phyloP scores from a whole-genome alignment of 805 yeast species.

The Cyberlindnera veronae region DNA sequence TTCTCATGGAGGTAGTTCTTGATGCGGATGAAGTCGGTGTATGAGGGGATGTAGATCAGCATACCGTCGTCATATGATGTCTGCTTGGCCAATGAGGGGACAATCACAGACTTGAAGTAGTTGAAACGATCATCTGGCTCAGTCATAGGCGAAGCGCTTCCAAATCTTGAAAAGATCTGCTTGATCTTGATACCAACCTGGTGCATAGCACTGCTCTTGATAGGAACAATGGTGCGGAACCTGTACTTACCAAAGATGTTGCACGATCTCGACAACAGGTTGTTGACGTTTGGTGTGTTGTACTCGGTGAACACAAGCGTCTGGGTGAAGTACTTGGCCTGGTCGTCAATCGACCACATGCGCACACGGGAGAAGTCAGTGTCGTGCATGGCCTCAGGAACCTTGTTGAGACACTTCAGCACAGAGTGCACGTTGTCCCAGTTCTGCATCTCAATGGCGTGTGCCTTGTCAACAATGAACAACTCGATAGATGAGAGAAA shows the following conservation, averaged over 20 bases:
- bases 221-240: slow-evolving; percentile 44
- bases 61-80: slow-evolving; percentile 70
- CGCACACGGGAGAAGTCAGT: slow-evolving; percentile 90
- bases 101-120: slow-evolving; percentile 65
- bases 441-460: slow-evolving; percentile 86
- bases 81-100: slow-evolving; percentile 66
- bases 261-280: slow-evolving; percentile 45
- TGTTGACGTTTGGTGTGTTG: slow-evolving; percentile 77
- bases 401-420: slow-evolving; percentile 64
- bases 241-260: slow-evolving; percentile 62
- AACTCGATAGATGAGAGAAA: slow-evolving; percentile 88
- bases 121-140: slow-evolving; percentile 86
- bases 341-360: slow-evolving; percentile 89
- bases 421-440: slow-evolving; percentile 78
- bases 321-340: slow-evolving; percentile 71
- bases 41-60: slow-evolving; percentile 77
- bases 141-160: slow-evolving; percentile 45
- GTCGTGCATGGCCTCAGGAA: slow-evolving; percentile 75
- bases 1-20: slow-evolving; percentile 56
- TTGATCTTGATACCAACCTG: slow-evolving; percentile 62
- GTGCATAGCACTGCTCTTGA: slow-evolving; percentile 53
- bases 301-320: slow-evolving; percentile 72
- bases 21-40: slow-evolving; percentile 79
- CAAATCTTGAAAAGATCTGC: slow-evolving; percentile 72
- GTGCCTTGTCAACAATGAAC: slow-evolving; percentile 74